Evolutionary conservation across 352 stramenopile genomes (phyloP).

Genomic region (Globisporangium canariense): DNA sequence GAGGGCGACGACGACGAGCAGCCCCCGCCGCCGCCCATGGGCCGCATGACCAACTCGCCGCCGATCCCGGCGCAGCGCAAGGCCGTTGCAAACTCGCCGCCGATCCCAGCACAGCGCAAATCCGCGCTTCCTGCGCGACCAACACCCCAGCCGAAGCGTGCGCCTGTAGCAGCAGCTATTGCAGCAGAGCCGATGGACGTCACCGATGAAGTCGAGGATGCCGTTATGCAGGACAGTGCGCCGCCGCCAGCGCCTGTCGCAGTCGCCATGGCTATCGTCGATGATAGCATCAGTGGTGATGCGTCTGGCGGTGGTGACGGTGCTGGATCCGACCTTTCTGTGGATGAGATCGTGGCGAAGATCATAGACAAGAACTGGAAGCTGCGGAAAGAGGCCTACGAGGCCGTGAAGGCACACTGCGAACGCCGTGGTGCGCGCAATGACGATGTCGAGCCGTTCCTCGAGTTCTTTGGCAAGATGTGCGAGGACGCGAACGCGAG

Average conservation of each 20-base stretch:
- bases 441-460: conserved; percentile 40
- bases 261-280: conserved; percentile 5
- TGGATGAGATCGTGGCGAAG: conserved; percentile 54
- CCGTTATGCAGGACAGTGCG: conserved; percentile 20
- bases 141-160: not conserved
- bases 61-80: conserved; percentile 21
- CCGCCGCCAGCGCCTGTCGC: conserved; percentile 13
- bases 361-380: conserved; percentile 87
- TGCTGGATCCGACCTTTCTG: conserved; percentile 20
- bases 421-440: conserved; percentile 42
- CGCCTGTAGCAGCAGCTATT: not conserved
- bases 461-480: conserved; percentile 76
- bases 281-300: not conserved
- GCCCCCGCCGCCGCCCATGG: conserved; percentile 24
- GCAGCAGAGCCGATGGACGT: conserved; percentile 16
- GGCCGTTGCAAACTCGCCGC: conserved; percentile 24
- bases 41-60: conserved; percentile 43
- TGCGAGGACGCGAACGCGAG: conserved; percentile 83
- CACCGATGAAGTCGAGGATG: conserved; percentile 16
- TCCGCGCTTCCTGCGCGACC: conserved; percentile 6
- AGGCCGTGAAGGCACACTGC: conserved; percentile 64
- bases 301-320: not conserved
- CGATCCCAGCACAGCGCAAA: conserved; percentile 21
- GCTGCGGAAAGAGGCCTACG: conserved; percentile 77
- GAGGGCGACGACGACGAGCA: conserved; percentile 20